These are phyloP conservation scores for Clonostachys chloroleuca DNA, from an alignment of 2,329 filamentous ascomycete genomes.

Conservation along the genomic window DNA sequence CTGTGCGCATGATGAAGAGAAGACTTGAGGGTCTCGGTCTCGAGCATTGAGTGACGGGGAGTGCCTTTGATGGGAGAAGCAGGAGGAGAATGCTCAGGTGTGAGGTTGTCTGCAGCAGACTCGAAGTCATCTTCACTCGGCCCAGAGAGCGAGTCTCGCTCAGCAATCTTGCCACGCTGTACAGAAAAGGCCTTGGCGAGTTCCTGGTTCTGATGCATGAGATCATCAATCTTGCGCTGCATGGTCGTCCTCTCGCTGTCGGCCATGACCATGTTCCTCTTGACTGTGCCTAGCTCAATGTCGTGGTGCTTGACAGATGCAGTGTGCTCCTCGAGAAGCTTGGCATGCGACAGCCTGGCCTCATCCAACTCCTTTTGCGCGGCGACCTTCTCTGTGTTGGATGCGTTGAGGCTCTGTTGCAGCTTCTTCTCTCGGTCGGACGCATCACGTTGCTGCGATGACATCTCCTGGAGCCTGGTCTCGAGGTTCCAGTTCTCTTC, in stretches of 20 bases:
- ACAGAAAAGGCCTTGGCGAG: constrained; percentile 79
- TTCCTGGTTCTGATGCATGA: constrained; percentile 86
- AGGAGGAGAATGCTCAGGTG: constrained; percentile 86
- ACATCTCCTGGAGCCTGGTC: constrained; percentile 82
- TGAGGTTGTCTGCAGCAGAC: constrained; percentile 63
- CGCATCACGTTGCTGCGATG: constrained; percentile 68
- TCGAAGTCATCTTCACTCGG: constrained; percentile 60
- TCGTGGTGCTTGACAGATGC: constrained; percentile 78
- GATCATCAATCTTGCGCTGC: constrained; percentile 82
- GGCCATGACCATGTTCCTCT: constrained; percentile 71
- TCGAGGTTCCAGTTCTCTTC: constrained; percentile 99
- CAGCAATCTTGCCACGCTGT: constrained; percentile 62
- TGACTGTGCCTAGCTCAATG: constrained; percentile 78
- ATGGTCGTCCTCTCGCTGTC: constrained; percentile 76
- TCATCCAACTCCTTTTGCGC: constrained; percentile 89
- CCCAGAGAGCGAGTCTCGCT: constrained; percentile 56
- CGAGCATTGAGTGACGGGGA: constrained; percentile 85
- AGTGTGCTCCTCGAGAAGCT: constrained; percentile 75
- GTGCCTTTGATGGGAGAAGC: constrained; percentile 88
- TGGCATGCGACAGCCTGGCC: constrained; percentile 73
- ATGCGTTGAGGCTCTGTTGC: constrained; percentile 63
- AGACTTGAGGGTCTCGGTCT: constrained; percentile 91
- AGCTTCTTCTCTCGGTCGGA: constrained; percentile 81
- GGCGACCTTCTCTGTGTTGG: constrained; percentile 70
- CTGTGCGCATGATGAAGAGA: constrained; percentile 92